Base-by-base conservation (phyloP, 2,329 filamentous ascomycete genomes). In the Salinomyces thailandicus region DNA sequence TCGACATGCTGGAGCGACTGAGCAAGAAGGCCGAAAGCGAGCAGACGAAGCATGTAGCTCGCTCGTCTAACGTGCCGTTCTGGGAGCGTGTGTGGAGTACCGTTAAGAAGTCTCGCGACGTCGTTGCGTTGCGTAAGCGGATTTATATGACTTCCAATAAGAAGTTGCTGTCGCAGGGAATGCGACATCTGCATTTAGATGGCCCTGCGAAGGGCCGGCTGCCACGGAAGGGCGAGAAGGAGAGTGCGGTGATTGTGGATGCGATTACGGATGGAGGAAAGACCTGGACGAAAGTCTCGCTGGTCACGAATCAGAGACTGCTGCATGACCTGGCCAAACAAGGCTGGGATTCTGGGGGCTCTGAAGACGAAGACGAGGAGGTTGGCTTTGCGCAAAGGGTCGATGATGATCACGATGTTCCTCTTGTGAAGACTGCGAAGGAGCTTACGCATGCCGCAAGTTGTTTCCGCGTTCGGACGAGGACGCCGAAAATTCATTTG, bases 261-360 rank as follows among this genome's bases (percentile, higher is more conserved):
- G 71, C 81, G 31, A 71, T 83, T 17, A 68, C 74, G 2, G 64
- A 74, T 38, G 68, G 74, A 52, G 79, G 79, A 8, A 59, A 68
- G 39, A 68, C 76, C 48, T 84, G 79, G 79, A 69, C 78, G 36
- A 81, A 81, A 54, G 71, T 83, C 1, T 80, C 75, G 4, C 78
- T 76, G 4, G 62, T 79, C 16, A 78, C 74, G 1, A 72, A 79
- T 45, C 74, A 68, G 39, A 66, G 77, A 35, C 60, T 84, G 18
- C 58, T 81, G 13, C 79, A 78, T 51, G 79, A 83, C 47, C 67
- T 82, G 44, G 79, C 79, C 3, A 79, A 81, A 54, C 69, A 77
- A 39, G 77, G 79, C 8, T 80, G 75, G 70, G 71, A 75, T 45
- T 62, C 61, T 13, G 69, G 70, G 31, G 57, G 53, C 5, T 62